Evolutionary conservation across 2,329 filamentous ascomycete genomes (phyloP), one percentile per base, ranked within the genome.

Genomic region (Fusarium illudens): DNA sequence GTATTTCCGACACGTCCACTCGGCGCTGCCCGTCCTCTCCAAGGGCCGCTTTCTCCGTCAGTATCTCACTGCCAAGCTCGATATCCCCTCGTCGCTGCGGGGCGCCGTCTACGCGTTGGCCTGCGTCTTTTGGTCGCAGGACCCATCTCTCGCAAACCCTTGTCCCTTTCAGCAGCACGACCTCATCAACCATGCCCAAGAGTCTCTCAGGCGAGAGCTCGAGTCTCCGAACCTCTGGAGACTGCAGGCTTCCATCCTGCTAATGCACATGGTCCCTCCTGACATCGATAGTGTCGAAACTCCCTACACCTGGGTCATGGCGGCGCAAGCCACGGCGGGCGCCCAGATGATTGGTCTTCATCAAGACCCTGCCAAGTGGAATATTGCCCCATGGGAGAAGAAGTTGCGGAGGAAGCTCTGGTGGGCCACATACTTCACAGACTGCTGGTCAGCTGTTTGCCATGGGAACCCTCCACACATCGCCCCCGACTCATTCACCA

Each of bases 391-490:
- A 0, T 81, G 80, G 74, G 82, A 84, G 67, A 82, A 82, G 73
- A 77, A 72, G 25, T 39, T 83, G 20, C 76, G 81, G 7, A 80
- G 75, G 62, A 83, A 81, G 67, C 67, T 84, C 4, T 84, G 82
- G 82, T 84, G 82, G 82, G 80, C 79, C 0, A 77, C 77, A 0
- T 82, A 79, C 44, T 66, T 78, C 4, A 75, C 78, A 1, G 83
- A 84, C 57, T 77, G 77, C 27, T 84, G 83, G 83, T 79, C 82
- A 2, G 77, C 81, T 2, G 75, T 83, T 27, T 80, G 79, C 34
- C 82, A 84, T 59, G 83, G 83, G 1, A 83, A 83, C 49, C 81
- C 82, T 4, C 81, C 82, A 2, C 82, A 83, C 63, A 80, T 84
- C 25, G 76, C 76, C 49, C 64, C 66, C 3, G 75, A 73, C 4